Evolutionary conservation across 1,284 basidiomycete genomes (phyloP), one percentile per base, ranked within the genome.

Genomic region (Earliella scabrosa): DNA sequence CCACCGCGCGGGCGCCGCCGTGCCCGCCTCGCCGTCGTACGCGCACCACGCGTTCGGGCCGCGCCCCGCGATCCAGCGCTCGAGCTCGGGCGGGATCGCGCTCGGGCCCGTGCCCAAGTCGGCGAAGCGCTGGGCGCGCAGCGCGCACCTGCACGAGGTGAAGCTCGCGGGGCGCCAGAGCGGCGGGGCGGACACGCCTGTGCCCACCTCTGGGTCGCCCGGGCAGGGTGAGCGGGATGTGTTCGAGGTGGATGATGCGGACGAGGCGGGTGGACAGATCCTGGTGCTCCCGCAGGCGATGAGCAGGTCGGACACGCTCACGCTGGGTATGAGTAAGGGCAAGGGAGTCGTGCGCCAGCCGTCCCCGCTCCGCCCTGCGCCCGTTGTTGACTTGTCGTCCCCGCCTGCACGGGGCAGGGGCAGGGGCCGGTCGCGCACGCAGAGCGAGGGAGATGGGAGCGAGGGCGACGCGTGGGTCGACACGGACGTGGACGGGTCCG

Each of bases 101-200:
- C n/a, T 41, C 4, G 39, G 39, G 53, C 71, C 65, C 20, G 70
- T 70, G 24, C 77, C 77, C 13, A 75, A 75, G 58, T 82, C 82
- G 20, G 81, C 81, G 36, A 82, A 80, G 56, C 77, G 78, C 38
- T 88, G 83, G 82, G 88, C 87, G 23, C 76, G 86, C 41, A 87
- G 78, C 4, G 85, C 89, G 2, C 89, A 91, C 74, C 60, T 91
- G 57, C 89, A 91, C 63, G 87, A 89, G 66, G 82, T 90, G 57
- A 77, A 77, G 58, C 60, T 54, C 24, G 38, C 54, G 10, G 39
- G 45, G n/a, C n/a, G n/a, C n/a, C n/a, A n/a, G n/a, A n/a, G n/a
- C n/a, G n/a, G n/a, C n/a, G n/a, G n/a, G n/a, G n/a, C n/a, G n/a
- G n/a, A n/a, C n/a, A n/a, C n/a, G n/a, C n/a, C n/a, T n/a, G n/a